A percentile compares a stretch with the other conserved stretches of the same genome.
Conservation (phyloP, 2,329 filamentous ascomycete genomes). For the Biscogniauxia marginata region DNA sequence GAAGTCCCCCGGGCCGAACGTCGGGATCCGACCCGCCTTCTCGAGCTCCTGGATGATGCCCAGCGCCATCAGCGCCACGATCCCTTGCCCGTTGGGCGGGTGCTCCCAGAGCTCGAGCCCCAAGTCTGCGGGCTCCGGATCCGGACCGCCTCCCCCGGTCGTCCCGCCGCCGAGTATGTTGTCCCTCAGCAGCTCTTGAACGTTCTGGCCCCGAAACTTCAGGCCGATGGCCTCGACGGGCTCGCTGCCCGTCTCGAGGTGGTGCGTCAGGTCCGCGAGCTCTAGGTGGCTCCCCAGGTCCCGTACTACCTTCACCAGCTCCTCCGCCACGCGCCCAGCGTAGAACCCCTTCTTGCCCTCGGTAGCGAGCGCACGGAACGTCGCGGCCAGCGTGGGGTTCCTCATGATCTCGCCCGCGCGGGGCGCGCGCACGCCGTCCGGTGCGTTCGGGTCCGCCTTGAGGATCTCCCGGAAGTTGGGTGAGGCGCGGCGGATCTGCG, state of each 20-base stretch:
- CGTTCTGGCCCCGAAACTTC: slow-evolving; percentile 66
- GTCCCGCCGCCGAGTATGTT: slow-evolving; percentile 39
- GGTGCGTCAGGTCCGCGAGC: slow-evolving; percentile 76
- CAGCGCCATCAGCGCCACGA: slow-evolving; percentile 90
- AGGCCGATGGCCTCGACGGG: slow-evolving; percentile 83
- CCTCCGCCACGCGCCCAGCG: slow-evolving; percentile 76
- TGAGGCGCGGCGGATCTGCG: slow-evolving; percentile 66
- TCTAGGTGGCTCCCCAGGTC: slow-evolving; percentile 76
- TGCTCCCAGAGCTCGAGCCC: slow-evolving; percentile 92
- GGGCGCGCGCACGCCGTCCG: slow-evolving; percentile 72
- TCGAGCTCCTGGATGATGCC: slow-evolving; percentile 89
- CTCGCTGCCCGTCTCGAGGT: slow-evolving; percentile 68
- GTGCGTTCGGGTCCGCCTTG: slow-evolving; percentile 68
- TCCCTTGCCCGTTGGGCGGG: slow-evolving; percentile 92
- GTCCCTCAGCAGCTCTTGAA: slow-evolving; percentile 26
- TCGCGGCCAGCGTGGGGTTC: slow-evolving; percentile 76
- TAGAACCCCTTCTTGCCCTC: slow-evolving; percentile 93
- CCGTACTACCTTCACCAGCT: slow-evolving; percentile 73
- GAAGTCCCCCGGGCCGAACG: slow-evolving; percentile 69
- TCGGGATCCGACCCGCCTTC: slow-evolving; percentile 68
- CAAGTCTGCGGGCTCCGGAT: slow-evolving; percentile 35
- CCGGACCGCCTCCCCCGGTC: slow-evolving; percentile 32
- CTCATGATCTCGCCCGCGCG: slow-evolving; percentile 82
- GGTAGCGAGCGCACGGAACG: slow-evolving; percentile 74
- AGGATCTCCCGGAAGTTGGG: slow-evolving; percentile 87